phyloP scores from a whole-genome alignment of 768 basidiomycete genomes.

The Xerocomellus intermedius region DNA sequence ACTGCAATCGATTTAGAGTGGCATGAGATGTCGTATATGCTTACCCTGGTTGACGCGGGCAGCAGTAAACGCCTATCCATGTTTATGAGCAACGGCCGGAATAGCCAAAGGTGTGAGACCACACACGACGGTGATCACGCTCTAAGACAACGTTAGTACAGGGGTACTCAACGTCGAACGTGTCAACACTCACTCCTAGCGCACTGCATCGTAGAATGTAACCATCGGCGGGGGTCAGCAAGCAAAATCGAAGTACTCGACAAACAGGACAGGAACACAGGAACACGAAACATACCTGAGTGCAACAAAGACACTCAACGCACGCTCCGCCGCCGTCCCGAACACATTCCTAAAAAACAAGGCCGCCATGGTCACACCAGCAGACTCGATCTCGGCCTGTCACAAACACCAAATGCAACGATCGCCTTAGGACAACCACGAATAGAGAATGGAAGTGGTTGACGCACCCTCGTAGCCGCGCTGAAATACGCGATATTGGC shows the following conservation, averaged over 20 bases:
- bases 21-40: neutral
- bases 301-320: conserved; percentile 54
- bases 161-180: neutral
- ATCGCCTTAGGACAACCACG: neutral
- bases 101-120: neutral
- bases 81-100: neutral
- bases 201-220: conserved; percentile 24
- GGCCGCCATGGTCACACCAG: conserved; percentile 55
- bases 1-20: neutral
- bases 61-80: conserved; percentile 44
- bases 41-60: conserved; percentile 52
- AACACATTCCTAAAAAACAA: conserved; percentile 62
- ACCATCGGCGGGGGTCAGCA: neutral
- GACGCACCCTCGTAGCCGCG: too few species aligned
- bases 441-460: too few species aligned
- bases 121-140: conserved; percentile 33
- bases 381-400: conserved; percentile 44
- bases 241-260: neutral
- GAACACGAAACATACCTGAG: conserved; percentile 39
- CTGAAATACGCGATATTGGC: conserved; percentile 22
- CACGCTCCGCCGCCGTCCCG: conserved; percentile 49
- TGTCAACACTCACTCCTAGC: conserved; percentile 26
- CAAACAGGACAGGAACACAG: neutral
- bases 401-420: neutral
- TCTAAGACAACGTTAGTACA: conserved; percentile 14